Evolutionary conservation across 805 yeast genomes (phyloP).

Genomic region (Hanseniaspora nectarophila): DNA sequence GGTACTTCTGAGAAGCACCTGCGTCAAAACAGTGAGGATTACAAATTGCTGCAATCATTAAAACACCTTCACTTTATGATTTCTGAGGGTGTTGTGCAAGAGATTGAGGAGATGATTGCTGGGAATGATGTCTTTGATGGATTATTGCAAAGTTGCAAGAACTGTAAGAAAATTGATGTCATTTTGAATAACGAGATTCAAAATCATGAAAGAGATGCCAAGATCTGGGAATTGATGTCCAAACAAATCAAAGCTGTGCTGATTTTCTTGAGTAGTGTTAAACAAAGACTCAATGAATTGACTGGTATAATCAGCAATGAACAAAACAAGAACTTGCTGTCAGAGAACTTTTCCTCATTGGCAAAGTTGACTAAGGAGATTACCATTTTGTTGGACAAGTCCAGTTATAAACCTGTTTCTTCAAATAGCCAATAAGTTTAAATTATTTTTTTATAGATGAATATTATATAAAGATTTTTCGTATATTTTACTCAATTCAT

Average conservation of each 20-base stretch:
- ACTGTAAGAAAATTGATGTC: constrained; percentile 6
- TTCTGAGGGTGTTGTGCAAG: background rate
- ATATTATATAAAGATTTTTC: constrained; percentile 28
- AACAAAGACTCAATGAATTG: constrained; percentile 22
- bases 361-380: constrained; percentile 87
- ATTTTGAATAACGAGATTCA: background rate
- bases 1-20: background rate
- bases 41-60: background rate
- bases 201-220: constrained; percentile 36
- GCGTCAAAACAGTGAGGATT: background rate
- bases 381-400: constrained; percentile 67
- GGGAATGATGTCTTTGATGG: background rate
- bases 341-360: constrained; percentile 66
- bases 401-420: constrained; percentile 20
- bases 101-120: background rate
- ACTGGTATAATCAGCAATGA: constrained; percentile 61
- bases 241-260: constrained; percentile 71
- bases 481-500: constrained; percentile 36
- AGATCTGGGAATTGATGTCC: constrained; percentile 78
- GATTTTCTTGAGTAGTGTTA: constrained; percentile 71
- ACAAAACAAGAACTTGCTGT: constrained; percentile 57
- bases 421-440: background rate
- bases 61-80: constrained; percentile 4
- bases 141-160: constrained; percentile 1
- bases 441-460: background rate